phyloP scores from a whole-genome alignment of 148 eudicot genomes.

The Suaeda aralocaspica region DNA sequence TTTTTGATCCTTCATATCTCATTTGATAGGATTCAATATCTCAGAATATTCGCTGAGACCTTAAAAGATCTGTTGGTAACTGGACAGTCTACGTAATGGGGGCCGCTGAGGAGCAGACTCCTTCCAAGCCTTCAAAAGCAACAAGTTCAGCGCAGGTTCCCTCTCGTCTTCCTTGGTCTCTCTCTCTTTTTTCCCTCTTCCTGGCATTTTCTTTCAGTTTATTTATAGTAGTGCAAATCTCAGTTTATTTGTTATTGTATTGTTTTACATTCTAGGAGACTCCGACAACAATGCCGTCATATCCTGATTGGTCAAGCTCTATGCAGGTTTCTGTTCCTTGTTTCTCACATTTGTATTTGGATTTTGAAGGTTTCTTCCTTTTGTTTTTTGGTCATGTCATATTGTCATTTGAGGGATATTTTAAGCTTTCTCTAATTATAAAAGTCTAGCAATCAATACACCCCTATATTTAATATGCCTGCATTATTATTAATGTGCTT shows the following conservation, averaged over 20 bases:
- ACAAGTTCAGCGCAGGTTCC: slow-evolving; percentile 58
- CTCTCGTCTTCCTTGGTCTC: slow-evolving; percentile 18
- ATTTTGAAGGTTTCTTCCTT: not conserved
- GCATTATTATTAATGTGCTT: not conserved
- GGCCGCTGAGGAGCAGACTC: slow-evolving; percentile 59
- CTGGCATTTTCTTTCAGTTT: not conserved
- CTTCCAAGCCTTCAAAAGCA: slow-evolving; percentile 62
- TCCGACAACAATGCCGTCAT: slow-evolving; percentile 44
- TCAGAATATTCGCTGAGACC: not conserved
- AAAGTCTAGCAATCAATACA: not conserved
- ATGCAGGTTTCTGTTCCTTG: slow-evolving; percentile 54
- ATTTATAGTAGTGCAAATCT: not conserved
- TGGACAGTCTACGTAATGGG: slow-evolving; percentile 53
- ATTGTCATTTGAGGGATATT: not conserved
- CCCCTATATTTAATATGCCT: not conserved
- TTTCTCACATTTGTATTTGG: not conserved
- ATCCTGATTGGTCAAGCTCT: slow-evolving; percentile 77
- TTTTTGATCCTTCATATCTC: slow-evolving; percentile 10
- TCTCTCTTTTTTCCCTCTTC: not conserved
- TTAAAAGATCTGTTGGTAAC: slow-evolving; percentile 16
- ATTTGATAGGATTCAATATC: slow-evolving; percentile 9
- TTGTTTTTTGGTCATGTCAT: not conserved
- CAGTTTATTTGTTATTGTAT: slow-evolving; percentile 15
- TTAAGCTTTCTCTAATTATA: slow-evolving; percentile 1
- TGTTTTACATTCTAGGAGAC: slow-evolving; percentile 48